Evolutionary conservation across 2,329 filamentous ascomycete species (phyloP).

Genomic region (Periconia sp.): DNA sequence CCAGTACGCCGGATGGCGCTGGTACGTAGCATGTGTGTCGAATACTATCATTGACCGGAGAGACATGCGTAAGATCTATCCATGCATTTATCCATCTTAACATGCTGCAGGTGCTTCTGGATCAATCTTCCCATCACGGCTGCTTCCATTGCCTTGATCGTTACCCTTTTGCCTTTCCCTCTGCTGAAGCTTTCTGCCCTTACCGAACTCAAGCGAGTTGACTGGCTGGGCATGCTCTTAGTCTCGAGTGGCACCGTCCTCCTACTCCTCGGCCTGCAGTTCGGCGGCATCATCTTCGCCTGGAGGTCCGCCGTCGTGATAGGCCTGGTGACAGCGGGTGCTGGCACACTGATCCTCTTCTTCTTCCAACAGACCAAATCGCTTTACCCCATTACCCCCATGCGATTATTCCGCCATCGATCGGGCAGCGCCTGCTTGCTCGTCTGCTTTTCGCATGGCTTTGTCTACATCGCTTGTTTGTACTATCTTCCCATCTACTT

Average conservation of each 20-base stretch:
- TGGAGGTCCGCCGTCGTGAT: slow-evolving; percentile 73
- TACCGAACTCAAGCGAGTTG: slow-evolving; percentile 49
- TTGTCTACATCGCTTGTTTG: slow-evolving; percentile 27
- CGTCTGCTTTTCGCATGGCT: background rate
- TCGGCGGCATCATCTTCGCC: slow-evolving; percentile 71
- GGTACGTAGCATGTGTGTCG: background rate
- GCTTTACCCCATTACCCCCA: slow-evolving; percentile 56
- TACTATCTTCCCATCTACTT: slow-evolving; percentile 74
- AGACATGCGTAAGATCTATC: too few species aligned
- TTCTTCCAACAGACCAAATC: slow-evolving; percentile 69
- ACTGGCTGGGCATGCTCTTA: slow-evolving; percentile 52
- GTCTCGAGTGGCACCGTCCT: slow-evolving; percentile 49
- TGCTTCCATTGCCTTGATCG: slow-evolving; percentile 21
- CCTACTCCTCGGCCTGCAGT: slow-evolving; percentile 68
- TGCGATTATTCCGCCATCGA: background rate
- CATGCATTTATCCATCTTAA: too few species aligned
- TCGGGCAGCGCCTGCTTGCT: background rate
- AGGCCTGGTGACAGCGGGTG: slow-evolving; percentile 72
- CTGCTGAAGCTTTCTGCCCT: slow-evolving; percentile 50
- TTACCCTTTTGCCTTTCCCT: slow-evolving; percentile 49
- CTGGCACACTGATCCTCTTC: slow-evolving; percentile 63
- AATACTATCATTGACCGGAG: too few species aligned
- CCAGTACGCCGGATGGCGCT: slow-evolving; percentile 37
- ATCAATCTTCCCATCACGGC: slow-evolving; percentile 49
- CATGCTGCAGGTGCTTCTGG: slow-evolving; percentile 28